Percentiles rank a stretch among this genome's conserved stretches.
These are phyloP conservation scores for Syzygium aromaticum DNA, from an alignment of 345 rosid species.

Conservation along the genomic window DNA sequence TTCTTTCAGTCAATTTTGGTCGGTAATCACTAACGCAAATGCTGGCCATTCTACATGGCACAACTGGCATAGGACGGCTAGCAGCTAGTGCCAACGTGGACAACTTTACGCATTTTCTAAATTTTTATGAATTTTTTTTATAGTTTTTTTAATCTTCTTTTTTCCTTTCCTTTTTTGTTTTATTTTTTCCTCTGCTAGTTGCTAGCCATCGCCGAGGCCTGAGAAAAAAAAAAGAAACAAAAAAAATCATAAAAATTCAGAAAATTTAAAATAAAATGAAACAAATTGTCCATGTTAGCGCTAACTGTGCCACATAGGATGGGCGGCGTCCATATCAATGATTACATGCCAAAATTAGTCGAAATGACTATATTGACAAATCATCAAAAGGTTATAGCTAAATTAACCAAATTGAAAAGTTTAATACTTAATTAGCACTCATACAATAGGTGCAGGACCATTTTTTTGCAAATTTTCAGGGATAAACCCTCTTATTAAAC, in stretches of 20 bases:
- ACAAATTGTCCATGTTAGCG: rapidly evolving
- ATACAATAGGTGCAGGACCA: neutral
- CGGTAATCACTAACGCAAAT: too few species aligned
- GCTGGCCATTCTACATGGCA: too few species aligned
- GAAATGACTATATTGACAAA: rapidly evolving
- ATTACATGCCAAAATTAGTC: neutral
- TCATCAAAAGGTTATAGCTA: too few species aligned
- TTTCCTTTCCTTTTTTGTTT: too few species aligned
- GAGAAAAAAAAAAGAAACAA: neutral
- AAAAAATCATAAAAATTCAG: neutral
- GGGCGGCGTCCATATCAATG: rapidly evolving
- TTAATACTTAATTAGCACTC: rapidly evolving
- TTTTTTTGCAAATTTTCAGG: neutral
- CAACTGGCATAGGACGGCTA: too few species aligned
- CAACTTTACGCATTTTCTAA: too few species aligned
- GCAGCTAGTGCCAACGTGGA: too few species aligned
- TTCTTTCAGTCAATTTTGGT: too few species aligned
- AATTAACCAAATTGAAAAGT: too few species aligned
- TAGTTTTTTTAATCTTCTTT: too few species aligned
- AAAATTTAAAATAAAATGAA: neutral
- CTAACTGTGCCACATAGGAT: rapidly evolving
- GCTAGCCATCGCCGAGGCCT: neutral
- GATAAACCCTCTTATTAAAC: neutral
- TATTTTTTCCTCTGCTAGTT: neutral
- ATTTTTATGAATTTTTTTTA: too few species aligned